These are phyloP conservation scores for Ceratobasidium sp. DNA, from an alignment of 1,284 basidiomycete species.

Conservation along the genomic window DNA sequence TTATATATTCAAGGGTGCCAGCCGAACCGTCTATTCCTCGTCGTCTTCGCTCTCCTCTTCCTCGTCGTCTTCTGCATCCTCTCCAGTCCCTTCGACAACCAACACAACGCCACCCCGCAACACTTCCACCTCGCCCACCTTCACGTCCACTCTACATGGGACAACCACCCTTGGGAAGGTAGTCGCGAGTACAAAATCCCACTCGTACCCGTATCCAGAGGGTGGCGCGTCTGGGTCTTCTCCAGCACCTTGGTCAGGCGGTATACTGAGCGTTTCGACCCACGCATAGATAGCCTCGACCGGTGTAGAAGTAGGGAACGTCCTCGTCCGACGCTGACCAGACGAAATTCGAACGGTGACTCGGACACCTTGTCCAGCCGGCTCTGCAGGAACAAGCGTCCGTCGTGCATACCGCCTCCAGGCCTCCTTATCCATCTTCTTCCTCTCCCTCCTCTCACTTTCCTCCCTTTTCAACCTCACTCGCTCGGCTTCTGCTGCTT, in stretches of 20 bases:
- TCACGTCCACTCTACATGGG: slow-evolving; percentile 63
- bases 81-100: slow-evolving; percentile 72
- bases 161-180: slow-evolving; percentile 80
- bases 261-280: slow-evolving; percentile 71
- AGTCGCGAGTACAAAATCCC: slow-evolving; percentile 78
- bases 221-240: slow-evolving; percentile 65
- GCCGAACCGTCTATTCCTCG: slow-evolving; percentile 29
- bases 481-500: slow-evolving; percentile 62
- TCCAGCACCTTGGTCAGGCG: slow-evolving; percentile 57
- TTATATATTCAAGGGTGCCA: not conserved
- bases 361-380: slow-evolving; percentile 61
- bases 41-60: slow-evolving; percentile 50
- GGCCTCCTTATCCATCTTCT: slow-evolving; percentile 60
- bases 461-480: slow-evolving; percentile 54
- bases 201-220: slow-evolving; percentile 65
- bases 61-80: slow-evolving; percentile 50
- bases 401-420: slow-evolving; percentile 63
- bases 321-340: slow-evolving; percentile 71
- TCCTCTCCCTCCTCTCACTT: slow-evolving; percentile 55
- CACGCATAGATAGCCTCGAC: slow-evolving; percentile 78
- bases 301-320: slow-evolving; percentile 67
- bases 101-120: slow-evolving; percentile 77
- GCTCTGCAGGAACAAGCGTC: slow-evolving; percentile 46
- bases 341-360: slow-evolving; percentile 78
- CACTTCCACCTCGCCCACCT: slow-evolving; percentile 67